Conservation (phyloP, 2,329 filamentous ascomycete species). For the Pseudogymnoascus verrucosus region DNA sequence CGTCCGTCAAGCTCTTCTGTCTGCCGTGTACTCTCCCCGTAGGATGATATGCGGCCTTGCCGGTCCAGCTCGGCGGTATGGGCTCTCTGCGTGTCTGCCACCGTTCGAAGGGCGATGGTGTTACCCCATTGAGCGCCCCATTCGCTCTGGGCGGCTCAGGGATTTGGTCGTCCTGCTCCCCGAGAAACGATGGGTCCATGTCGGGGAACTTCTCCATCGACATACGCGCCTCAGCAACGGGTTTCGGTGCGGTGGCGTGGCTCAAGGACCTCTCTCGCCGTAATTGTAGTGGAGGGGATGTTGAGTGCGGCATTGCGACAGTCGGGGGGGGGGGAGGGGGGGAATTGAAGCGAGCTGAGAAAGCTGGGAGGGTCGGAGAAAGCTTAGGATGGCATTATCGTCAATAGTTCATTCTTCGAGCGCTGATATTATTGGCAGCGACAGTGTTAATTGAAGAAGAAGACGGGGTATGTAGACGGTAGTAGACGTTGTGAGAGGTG, state of each 20-base stretch:
- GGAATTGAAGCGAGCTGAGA: constrained; percentile 1
- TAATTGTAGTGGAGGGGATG: not conserved
- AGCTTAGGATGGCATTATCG: constrained; percentile 4
- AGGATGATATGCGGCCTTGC: constrained; percentile 12
- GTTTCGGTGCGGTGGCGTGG: not conserved
- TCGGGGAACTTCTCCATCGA: constrained; percentile 52
- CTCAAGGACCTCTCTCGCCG: constrained; percentile 4
- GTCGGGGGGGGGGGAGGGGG: not conserved
- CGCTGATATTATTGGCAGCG: not conserved
- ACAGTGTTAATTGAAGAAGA: not conserved
- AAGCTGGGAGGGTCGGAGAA: not conserved
- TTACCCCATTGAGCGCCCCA: constrained; percentile 21
- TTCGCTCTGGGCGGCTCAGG: constrained; percentile 13
- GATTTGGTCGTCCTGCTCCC: constrained; percentile 10
- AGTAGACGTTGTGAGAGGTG: not conserved
- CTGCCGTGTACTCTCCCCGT: constrained; percentile 47
- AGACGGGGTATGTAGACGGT: not conserved
- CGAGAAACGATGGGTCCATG: constrained; percentile 22
- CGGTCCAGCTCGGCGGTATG: constrained; percentile 26
- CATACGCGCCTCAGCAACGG: not conserved
- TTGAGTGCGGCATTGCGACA: constrained; percentile 8
- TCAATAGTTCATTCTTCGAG: not conserved
- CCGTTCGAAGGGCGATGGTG: constrained; percentile 35
- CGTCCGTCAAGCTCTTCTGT: constrained; percentile 84
- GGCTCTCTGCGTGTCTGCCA: constrained; percentile 42